Base-by-base conservation (phyloP, 352 stramenopile genomes). In the Peronosclerospora sorghi region DNA sequence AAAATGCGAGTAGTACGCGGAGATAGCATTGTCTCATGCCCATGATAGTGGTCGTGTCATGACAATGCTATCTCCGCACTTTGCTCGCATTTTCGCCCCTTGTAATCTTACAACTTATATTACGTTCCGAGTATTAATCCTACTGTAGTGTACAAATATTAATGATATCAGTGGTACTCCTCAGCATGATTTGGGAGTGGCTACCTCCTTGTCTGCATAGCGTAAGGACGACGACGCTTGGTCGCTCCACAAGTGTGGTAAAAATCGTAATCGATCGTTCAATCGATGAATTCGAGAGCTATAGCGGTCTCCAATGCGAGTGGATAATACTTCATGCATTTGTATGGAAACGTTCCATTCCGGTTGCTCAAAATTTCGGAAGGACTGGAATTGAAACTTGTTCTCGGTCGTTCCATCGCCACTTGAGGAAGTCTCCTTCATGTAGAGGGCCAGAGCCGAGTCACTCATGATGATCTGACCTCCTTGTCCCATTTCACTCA, bases 391-490 rank as follows among this genome's bases (percentile, higher is more conserved):
- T 27, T 45, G 53, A 45, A 75, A 70, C 39, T 62, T 58, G n/a
- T 59, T 45, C 27, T 63, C 37, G 41, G 46, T 7, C 28, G 14
- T 30, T 45, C 8, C 20, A 26, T 21, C 9, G 0, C 17, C 26
- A 19, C 20, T 55, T 2, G 41, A 46, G 9, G 36, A 26, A n/a
- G 23, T 51, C 38, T 70, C 59, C 8, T 66, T 46, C 40, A 68
- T 56, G 53, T 74, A 84, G 8, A 59, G 46, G 4, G 48, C 32
- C 13, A 72, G 44, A 12, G 76, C 73, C 15, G 61, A 63, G 13
- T 72, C 66, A 24, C 71, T 86, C 27, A 86, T 72, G 24, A 86
- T 56, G 7, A 90, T 66, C 44, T 90, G 71, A 12, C 77, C 77
- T 4, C 77, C 77, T 28, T 65, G 55, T 18, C 73, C 74, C 32